A percentile compares a stretch with the other conserved stretches of the same genome.
These are phyloP conservation scores for Gillenia trifoliata DNA, from an alignment of 306 rosid genomes.

Conservation along the genomic window DNA sequence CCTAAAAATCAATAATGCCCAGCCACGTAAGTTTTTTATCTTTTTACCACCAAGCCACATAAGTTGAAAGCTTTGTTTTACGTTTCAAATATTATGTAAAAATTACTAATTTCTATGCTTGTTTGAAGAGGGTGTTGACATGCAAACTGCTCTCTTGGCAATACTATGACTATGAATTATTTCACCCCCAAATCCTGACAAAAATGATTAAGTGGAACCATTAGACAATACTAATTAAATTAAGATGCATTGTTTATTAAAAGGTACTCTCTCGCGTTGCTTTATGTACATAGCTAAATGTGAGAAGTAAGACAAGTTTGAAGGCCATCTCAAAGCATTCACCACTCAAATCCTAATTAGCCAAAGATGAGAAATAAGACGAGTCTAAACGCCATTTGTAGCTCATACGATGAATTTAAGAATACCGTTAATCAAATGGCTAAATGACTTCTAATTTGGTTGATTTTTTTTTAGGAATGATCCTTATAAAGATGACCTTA, in stretches of 20 bases:
- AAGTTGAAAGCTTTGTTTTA: background rate
- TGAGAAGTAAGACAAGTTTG: background rate
- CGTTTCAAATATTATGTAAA: background rate
- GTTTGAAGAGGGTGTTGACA: background rate
- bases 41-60: background rate
- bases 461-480: too few relatives aligned
- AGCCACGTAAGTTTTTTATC: background rate
- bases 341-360: background rate
- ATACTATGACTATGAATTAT: background rate
- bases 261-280: background rate
- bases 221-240: too few relatives aligned
- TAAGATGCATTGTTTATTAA: background rate
- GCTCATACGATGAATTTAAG: too few relatives aligned
- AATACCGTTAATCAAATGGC: too few relatives aligned
- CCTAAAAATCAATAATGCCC: background rate
- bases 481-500: too few relatives aligned
- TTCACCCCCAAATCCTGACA: background rate
- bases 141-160: background rate
- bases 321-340: background rate
- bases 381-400: too few relatives aligned
- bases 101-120: background rate
- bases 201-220: background rate
- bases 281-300: too few relatives aligned
- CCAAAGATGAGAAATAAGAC: background rate
- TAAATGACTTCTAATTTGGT: too few relatives aligned